phyloP scores from a whole-genome alignment of 1,284 basidiomycete species.

The Ganoderma boninense region DNA sequence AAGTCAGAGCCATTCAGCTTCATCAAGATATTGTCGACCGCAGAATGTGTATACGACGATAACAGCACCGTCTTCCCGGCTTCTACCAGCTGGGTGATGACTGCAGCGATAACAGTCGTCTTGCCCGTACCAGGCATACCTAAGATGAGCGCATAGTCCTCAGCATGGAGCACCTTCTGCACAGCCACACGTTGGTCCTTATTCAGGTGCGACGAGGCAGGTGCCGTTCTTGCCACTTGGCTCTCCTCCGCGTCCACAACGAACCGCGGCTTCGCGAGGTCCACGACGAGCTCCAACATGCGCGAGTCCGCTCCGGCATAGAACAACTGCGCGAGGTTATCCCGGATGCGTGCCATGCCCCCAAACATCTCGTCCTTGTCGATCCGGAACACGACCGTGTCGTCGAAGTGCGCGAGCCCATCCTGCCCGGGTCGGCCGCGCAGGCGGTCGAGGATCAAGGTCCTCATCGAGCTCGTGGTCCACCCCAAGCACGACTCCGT shows the following conservation, averaged over 20 bases:
- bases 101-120: conserved; percentile 92
- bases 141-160: conserved; percentile 92
- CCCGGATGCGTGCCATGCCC: conserved; percentile 88
- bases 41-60: conserved; percentile 96
- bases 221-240: not conserved
- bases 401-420: conserved; percentile 19
- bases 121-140: conserved; percentile 99
- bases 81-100: conserved; percentile 83
- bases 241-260: conserved; percentile 40
- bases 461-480: conserved; percentile 79
- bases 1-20: conserved; percentile 79
- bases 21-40: conserved; percentile 93
- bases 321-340: conserved; percentile 92
- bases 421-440: conserved; percentile 29
- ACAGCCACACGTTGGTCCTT: conserved; percentile 80
- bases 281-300: conserved; percentile 81
- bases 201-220: conserved; percentile 61
- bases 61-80: conserved; percentile 90
- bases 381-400: conserved; percentile 76
- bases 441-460: conserved; percentile 56
- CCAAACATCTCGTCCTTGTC: conserved; percentile 93
- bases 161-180: conserved; percentile 76
- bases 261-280: conserved; percentile 78
- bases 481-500: conserved; percentile 77
- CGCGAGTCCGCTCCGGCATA: conserved; percentile 76